phyloP scores from a whole-genome alignment of 1,139 yeast species.

The Yamadazyma spencermartinsiae region DNA sequence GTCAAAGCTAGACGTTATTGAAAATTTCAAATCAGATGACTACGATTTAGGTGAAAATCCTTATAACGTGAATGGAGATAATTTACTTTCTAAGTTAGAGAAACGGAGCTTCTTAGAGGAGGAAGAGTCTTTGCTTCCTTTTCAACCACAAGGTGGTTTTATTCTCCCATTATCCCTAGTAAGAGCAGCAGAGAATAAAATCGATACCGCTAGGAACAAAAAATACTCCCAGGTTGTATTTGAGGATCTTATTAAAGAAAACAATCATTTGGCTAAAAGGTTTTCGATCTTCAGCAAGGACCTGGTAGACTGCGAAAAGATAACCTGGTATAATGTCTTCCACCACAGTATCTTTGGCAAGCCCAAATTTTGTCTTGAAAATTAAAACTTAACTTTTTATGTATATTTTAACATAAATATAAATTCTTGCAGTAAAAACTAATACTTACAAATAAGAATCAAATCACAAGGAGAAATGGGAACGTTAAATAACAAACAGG shows the following conservation, averaged over 20 bases:
- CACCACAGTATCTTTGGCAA: slow-evolving; percentile 51
- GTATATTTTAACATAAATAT: too few relatives aligned
- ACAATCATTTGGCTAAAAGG: slow-evolving; percentile 9
- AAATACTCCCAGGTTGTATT: slow-evolving; percentile 25
- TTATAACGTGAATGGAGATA: slow-evolving; percentile 8
- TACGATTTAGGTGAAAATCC: slow-evolving; percentile 8
- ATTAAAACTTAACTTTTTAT: too few relatives aligned
- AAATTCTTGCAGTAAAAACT: too few relatives aligned
- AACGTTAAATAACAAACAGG: too few relatives aligned
- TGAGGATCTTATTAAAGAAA: slow-evolving; percentile 2
- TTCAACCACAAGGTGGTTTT: slow-evolving; percentile 11
- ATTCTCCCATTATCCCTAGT: slow-evolving; percentile 25
- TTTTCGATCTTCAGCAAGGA: slow-evolving; percentile 21
- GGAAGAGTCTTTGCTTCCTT: slow-evolving; percentile 3
- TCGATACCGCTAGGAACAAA: slow-evolving; percentile 24
- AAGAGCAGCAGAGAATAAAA: slow-evolving; percentile 14
- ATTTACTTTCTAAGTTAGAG: slow-evolving; percentile 7
- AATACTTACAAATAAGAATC: too few relatives aligned
- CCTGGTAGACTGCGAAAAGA: slow-evolving; percentile 37
- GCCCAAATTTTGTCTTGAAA: slow-evolving; percentile 38
- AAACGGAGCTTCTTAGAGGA: slow-evolving; percentile 7
- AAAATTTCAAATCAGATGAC: slow-evolving; percentile 12
- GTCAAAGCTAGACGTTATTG: slow-evolving; percentile 14
- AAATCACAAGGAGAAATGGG: too few relatives aligned
- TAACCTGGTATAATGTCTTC: slow-evolving; percentile 51